Percentiles rank a stretch among this genome's conserved stretches.
Conservation (phyloP, 1,139 yeast genomes). For the Yamadazyma friedrichii region DNA sequence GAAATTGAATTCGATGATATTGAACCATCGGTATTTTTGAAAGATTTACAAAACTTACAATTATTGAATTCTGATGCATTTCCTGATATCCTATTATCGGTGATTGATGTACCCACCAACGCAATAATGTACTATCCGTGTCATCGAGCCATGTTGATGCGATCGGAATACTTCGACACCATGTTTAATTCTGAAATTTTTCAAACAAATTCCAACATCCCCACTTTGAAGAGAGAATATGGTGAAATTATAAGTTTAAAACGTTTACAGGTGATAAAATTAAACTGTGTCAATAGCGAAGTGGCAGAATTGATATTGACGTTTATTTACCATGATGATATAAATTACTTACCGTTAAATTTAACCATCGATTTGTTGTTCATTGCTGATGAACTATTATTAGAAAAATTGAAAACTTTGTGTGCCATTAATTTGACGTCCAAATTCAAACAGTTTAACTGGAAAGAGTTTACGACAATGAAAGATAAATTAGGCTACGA, state of each 20-base stretch:
- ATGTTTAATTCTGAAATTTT: slow-evolving; percentile 57
- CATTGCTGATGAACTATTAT: slow-evolving; percentile 60
- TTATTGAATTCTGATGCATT: slow-evolving; percentile 26
- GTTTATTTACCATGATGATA: slow-evolving; percentile 61
- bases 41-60: slow-evolving; percentile 14
- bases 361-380: slow-evolving; percentile 54
- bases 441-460: slow-evolving; percentile 21
- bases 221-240: slow-evolving; percentile 6
- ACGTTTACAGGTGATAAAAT: slow-evolving; percentile 32
- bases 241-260: slow-evolving; percentile 22
- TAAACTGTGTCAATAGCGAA: slow-evolving; percentile 25
- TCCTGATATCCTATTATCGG: slow-evolving; percentile 52
- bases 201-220: slow-evolving; percentile 18
- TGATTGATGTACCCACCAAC: slow-evolving; percentile 29
- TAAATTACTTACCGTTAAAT: slow-evolving; percentile 45
- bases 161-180: slow-evolving; percentile 65
- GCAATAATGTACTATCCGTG: slow-evolving; percentile 51
- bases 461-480: slow-evolving; percentile 21
- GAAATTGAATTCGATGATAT: slow-evolving; percentile 35
- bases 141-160: slow-evolving; percentile 57
- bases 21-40: slow-evolving; percentile 19
- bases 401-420: slow-evolving; percentile 63
- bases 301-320: slow-evolving; percentile 56
- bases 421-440: slow-evolving; percentile 62
- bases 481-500: slow-evolving; percentile 28